phyloP scores from a whole-genome alignment of 129 eudicot species.

The Arctium minus region DNA sequence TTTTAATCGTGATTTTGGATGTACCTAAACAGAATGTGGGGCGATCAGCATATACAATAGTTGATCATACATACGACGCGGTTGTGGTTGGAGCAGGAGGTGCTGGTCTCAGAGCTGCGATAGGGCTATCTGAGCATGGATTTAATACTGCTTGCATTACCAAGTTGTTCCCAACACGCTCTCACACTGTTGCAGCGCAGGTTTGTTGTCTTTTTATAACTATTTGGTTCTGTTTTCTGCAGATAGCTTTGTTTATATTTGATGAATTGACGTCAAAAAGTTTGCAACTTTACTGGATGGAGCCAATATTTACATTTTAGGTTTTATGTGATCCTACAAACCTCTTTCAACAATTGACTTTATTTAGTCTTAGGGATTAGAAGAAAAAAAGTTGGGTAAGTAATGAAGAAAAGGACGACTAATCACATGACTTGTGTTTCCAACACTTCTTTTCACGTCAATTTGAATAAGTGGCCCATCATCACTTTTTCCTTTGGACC shows the following conservation, averaged over 20 bases:
- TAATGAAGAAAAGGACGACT: background rate
- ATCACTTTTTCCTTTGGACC: background rate
- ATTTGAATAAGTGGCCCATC: background rate
- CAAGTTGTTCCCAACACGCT: conserved; percentile 94
- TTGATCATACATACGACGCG: conserved; percentile 96
- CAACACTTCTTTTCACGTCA: conserved; percentile 10
- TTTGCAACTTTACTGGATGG: conserved; percentile 10
- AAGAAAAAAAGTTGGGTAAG: background rate
- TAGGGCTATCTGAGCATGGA: conserved; percentile 95
- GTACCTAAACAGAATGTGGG: conserved; percentile 45
- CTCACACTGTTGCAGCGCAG: conserved; percentile 99
- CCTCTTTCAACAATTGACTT: background rate
- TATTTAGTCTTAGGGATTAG: background rate
- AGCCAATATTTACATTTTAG: background rate
- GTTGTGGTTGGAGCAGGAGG: conserved; percentile 99
- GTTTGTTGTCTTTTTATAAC: conserved; percentile 30
- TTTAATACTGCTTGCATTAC: conserved; percentile 99
- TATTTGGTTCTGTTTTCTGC: background rate
- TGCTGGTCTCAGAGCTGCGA: conserved; percentile 96
- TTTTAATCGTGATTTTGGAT: conserved; percentile 12
- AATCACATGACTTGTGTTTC: conserved; percentile 6
- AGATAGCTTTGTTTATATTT: conserved; percentile 2
- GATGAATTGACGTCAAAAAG: background rate
- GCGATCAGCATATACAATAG: conserved; percentile 69
- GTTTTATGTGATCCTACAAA: conserved; percentile 8